These are phyloP conservation scores for Debaryomyces robertsiae DNA, from an alignment of 1,139 yeast genomes.

Conservation along the genomic window DNA sequence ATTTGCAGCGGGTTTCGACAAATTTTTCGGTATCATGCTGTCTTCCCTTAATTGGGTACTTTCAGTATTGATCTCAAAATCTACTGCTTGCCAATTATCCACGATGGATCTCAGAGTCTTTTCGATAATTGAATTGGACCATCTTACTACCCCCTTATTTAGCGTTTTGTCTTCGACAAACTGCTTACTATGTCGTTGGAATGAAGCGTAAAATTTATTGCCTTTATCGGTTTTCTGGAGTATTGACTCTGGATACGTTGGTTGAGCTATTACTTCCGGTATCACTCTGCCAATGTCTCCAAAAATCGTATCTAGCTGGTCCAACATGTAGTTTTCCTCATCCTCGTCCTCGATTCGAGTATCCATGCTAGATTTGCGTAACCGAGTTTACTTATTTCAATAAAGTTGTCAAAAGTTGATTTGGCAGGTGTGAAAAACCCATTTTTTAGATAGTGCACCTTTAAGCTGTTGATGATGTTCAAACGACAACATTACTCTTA, in stretches of 20 bases:
- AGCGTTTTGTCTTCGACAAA: slow-evolving; percentile 26
- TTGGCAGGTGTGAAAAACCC: too few relatives aligned
- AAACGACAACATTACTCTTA: too few relatives aligned
- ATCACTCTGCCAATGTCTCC: not conserved
- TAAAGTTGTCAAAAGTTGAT: too few relatives aligned
- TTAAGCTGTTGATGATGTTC: too few relatives aligned
- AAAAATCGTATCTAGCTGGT: slow-evolving; percentile 9
- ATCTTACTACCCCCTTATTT: slow-evolving; percentile 29
- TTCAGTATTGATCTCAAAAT: slow-evolving; percentile 12
- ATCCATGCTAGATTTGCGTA: slow-evolving; percentile 1
- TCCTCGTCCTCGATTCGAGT: not conserved
- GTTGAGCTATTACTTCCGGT: not conserved
- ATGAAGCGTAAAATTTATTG: slow-evolving; percentile 33
- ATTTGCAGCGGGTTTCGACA: slow-evolving; percentile 25
- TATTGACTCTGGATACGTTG: slow-evolving; percentile 37
- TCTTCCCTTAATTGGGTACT: slow-evolving; percentile 5
- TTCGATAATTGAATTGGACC: slow-evolving; percentile 36
- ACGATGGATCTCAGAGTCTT: slow-evolving; percentile 31
- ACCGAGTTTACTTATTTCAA: not conserved
- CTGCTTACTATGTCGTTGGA: slow-evolving; percentile 41
- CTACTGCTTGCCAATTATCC: slow-evolving; percentile 30
- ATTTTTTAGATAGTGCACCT: too few relatives aligned
- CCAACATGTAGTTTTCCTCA: slow-evolving; percentile 1
- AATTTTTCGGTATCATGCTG: not conserved
- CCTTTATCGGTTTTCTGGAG: slow-evolving; percentile 37